phyloP scores from a whole-genome alignment of 768 basidiomycete genomes.

The Lactarius sanguifluus region DNA sequence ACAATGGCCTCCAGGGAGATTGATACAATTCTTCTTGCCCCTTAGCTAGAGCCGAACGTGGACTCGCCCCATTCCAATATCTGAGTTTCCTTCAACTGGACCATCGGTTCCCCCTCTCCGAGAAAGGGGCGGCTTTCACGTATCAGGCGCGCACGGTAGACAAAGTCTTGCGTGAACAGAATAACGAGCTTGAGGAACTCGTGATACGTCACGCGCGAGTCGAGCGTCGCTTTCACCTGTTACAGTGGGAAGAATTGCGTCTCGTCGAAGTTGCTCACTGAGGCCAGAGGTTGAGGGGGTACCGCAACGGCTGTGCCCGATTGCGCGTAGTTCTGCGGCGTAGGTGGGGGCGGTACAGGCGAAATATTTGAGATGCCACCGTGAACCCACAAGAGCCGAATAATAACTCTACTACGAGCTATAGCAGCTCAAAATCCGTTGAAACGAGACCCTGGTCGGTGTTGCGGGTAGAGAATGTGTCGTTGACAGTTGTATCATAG shows the following conservation, averaged over 20 bases:
- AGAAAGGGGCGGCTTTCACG: constrained; percentile 77
- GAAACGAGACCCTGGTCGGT: neutral
- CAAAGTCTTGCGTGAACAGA: constrained; percentile 90
- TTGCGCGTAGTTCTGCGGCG: constrained; percentile 11
- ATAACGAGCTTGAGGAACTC: constrained; percentile 96
- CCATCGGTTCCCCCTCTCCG: constrained; percentile 75
- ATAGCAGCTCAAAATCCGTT: neutral
- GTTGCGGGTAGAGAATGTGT: no score
- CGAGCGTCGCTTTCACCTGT: no score
- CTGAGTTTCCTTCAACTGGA: constrained; percentile 62
- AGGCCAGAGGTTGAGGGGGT: constrained; percentile 27
- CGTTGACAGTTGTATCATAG: no score
- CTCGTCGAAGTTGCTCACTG: constrained; percentile 46
- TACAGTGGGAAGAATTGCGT: constrained; percentile 91
- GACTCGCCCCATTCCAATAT: constrained; percentile 87
- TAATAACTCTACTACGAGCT: neutral
- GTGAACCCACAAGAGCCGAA: neutral
- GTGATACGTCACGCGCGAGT: constrained; percentile 77
- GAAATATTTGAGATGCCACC: neutral
- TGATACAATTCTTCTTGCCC: constrained; percentile 33
- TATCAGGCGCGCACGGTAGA: constrained; percentile 81
- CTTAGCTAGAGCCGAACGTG: constrained; percentile 36
- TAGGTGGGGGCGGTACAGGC: constrained; percentile 7
- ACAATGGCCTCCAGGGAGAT: constrained; percentile 31
- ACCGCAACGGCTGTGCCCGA: constrained; percentile 12